These are phyloP conservation scores for Ceratocystis variospora DNA, from an alignment of 2,329 filamentous ascomycete genomes.

Conservation along the genomic window DNA sequence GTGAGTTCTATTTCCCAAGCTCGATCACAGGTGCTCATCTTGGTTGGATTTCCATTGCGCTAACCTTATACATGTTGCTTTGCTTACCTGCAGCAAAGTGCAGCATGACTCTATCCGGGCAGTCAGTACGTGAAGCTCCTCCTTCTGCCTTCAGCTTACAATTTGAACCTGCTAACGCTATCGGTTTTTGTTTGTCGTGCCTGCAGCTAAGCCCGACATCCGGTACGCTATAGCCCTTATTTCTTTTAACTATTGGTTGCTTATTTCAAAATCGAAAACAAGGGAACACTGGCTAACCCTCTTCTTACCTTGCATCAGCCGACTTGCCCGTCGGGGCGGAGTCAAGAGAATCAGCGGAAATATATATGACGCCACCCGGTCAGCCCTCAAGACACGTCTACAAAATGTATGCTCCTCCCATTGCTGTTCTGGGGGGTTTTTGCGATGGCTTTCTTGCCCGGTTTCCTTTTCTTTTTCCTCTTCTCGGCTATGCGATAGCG, in stretches of 20 bases:
- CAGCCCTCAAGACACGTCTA: constrained; percentile 38
- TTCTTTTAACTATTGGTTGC: neutral
- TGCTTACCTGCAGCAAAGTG: too few species aligned
- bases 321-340: constrained; percentile 60
- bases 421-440: neutral
- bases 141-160: neutral
- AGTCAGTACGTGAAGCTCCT: neutral
- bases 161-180: constrained; percentile 19
- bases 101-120: too few species aligned
- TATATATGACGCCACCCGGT: constrained; percentile 51
- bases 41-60: too few species aligned
- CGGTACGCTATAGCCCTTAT: constrained; percentile 28
- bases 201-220: constrained; percentile 40
- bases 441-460: neutral
- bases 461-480: neutral
- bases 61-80: too few species aligned
- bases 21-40: too few species aligned
- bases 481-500: neutral
- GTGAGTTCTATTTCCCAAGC: too few species aligned
- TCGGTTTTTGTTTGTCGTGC: constrained; percentile 18
- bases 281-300: neutral
- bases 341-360: constrained; percentile 55
- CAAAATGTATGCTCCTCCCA: constrained; percentile 28
- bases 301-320: constrained; percentile 30
- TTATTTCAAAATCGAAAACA: neutral